phyloP scores from a whole-genome alignment of 2,329 filamentous ascomycete genomes.

The Penicillium sp. region DNA sequence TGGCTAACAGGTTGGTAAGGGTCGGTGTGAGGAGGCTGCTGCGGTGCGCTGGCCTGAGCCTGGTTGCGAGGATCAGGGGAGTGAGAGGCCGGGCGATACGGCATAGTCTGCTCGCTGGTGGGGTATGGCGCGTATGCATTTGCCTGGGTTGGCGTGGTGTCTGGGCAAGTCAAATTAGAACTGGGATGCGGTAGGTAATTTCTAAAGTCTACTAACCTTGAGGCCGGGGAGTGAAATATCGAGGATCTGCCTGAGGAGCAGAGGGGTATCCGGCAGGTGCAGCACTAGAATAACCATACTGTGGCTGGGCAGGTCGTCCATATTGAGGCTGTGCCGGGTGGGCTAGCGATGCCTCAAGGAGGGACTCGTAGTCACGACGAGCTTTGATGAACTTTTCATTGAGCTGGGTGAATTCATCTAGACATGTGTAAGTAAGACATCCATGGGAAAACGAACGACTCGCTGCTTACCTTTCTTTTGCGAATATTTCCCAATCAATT shows the following conservation, averaged over 20 bases:
- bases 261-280: conserved; percentile 37
- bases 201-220: conserved; percentile 34
- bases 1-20: conserved; percentile 49
- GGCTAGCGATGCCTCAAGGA: conserved; percentile 96
- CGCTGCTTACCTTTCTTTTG: conserved; percentile 82
- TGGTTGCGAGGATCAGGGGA: conserved; percentile 44
- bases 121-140: conserved; percentile 61
- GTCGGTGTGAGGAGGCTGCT: conserved; percentile 53
- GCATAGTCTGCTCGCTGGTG: conserved; percentile 55
- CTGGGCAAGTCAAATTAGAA: conserved; percentile 13
- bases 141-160: conserved; percentile 43
- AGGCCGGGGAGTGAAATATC: conserved; percentile 64
- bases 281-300: conserved; percentile 36
- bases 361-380: conserved; percentile 88
- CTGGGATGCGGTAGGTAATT: neutral
- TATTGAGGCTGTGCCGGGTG: conserved; percentile 82
- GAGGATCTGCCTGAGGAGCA: conserved; percentile 58
- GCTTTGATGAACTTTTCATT: conserved; percentile 99
- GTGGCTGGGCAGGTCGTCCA: conserved; percentile 55
- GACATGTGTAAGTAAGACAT: conserved; percentile 14
- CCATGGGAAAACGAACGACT: neutral
- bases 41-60: conserved; percentile 36
- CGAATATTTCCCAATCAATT: conserved; percentile 97
- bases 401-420: conserved; percentile 96
- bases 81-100: conserved; percentile 42